Conservation (phyloP, 2,329 filamentous ascomycete species). For the Arthrinium puccinioides region DNA sequence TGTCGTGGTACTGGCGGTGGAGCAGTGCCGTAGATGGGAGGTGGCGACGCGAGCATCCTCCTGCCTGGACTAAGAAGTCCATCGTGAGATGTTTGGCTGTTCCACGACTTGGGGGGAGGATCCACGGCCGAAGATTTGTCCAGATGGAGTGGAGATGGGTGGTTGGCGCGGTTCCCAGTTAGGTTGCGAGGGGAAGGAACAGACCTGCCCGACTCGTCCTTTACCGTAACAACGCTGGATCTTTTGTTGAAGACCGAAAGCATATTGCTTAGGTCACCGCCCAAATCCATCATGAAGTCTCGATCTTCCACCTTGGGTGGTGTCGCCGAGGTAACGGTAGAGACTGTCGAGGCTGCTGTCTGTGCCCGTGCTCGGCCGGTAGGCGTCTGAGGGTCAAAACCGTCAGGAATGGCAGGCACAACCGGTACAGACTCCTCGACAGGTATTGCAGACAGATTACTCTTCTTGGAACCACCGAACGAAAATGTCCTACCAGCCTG, state of each 20-base stretch:
- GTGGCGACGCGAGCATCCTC: constrained; percentile 21
- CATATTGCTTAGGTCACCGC: constrained; percentile 52
- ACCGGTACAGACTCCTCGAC: constrained; percentile 30
- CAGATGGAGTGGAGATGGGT: constrained; percentile 40
- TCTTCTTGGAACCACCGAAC: constrained; percentile 50
- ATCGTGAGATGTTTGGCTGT: constrained; percentile 44
- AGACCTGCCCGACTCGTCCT: constrained; percentile 28
- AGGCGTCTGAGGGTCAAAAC: constrained; percentile 16
- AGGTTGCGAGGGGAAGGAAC: constrained; percentile 32
- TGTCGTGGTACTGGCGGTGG: constrained; percentile 21
- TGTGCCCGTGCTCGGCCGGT: constrained; percentile 37
- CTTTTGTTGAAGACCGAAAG: constrained; percentile 49
- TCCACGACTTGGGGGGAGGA: constrained; percentile 41
- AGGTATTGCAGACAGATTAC: constrained; percentile 25
- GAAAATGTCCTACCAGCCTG: constrained; percentile 53
- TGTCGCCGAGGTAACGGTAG: constrained; percentile 46
- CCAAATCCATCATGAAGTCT: constrained; percentile 43
- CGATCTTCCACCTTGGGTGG: constrained; percentile 39
- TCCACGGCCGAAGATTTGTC: constrained; percentile 38
- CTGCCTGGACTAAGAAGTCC: constrained; percentile 33
- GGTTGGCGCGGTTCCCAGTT: constrained; percentile 36
- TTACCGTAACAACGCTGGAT: constrained; percentile 40
- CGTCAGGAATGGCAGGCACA: constrained; percentile 18
- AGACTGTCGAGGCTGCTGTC: constrained; percentile 41
- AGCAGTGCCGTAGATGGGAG: constrained; percentile 24